Base-by-base conservation (phyloP, 2,329 filamentous ascomycete species). In the Colletotrichum sublineola region DNA sequence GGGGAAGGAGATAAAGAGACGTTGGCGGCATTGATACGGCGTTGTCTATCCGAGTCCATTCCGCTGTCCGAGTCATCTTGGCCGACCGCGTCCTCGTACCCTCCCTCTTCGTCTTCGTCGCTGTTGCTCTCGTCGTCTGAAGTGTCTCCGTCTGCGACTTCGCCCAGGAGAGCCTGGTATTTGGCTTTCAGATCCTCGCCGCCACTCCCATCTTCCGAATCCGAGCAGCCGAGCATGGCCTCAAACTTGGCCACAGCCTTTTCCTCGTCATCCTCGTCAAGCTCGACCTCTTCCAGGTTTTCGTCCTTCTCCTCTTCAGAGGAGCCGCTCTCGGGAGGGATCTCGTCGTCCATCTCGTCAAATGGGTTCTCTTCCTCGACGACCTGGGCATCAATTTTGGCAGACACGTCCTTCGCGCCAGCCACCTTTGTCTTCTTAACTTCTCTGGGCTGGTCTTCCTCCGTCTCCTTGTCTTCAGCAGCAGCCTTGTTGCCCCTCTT, bases 141-240 rank as follows among this genome's bases (percentile, higher is more conserved):
- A 3, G 78, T 79, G 3, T 78, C 80, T 9, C 84, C 80, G 1
- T 85, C 84, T 7, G 84, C 81, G n/a, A 82, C 81, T 11, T 82
- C 81, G 1, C 82, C 85, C 0, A 88, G 78, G 3, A 88, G 80
- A 46, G 83, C 78, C 31, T 86, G 84, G 67, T 86, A 86, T 56
- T 86, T 86, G 7, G 84, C 79, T 70, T 81, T 80, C 44, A 80
- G 79, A 42, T 81, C 81, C 29, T 82, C 79, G 48, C 80, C 79
- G 53, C 79, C 79, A 15, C 76, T 75, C 7, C 84, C 84, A 9
- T 84, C 82, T 9, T 82, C 84, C 0, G 84, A 86, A 11, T 82
- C 84, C 0, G 84, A 86, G 15, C 81, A 81, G 3, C 83, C 85
- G 0, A 88, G 79, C 18, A 88, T 80, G 48, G 83, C 78, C 38